Evolutionary conservation across 805 yeast species (phyloP).

Genomic region (Zygoascus tannicola): DNA sequence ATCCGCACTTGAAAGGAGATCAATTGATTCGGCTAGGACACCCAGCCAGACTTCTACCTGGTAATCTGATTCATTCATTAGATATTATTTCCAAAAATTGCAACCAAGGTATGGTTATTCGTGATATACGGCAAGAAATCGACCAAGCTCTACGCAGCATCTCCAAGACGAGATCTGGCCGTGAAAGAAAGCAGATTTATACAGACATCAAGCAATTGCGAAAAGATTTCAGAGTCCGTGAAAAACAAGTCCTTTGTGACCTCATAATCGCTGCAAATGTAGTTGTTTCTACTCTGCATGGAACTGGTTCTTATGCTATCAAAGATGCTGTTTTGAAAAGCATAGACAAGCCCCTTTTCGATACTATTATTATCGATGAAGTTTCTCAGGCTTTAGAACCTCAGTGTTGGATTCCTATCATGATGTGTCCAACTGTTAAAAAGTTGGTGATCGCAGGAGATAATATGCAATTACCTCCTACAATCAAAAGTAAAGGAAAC

Average conservation of each 20-base stretch:
- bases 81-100: conserved; percentile 58
- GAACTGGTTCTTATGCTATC: conserved; percentile 68
- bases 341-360: conserved; percentile 40
- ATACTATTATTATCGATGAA: conserved; percentile 84
- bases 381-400: conserved; percentile 93
- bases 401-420: conserved; percentile 90
- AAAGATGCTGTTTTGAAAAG: conserved; percentile 33
- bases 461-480: conserved; percentile 85
- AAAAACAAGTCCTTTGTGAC: conserved; percentile 50
- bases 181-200: conserved; percentile 60
- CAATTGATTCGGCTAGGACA: conserved; percentile 80
- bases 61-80: conserved; percentile 60
- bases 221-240: conserved; percentile 60
- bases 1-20: conserved; percentile 34
- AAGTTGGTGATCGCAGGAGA: conserved; percentile 84
- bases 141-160: conserved; percentile 43
- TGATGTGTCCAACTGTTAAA: conserved; percentile 48
- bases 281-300: conserved; percentile 78
- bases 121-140: conserved; percentile 65
- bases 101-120: conserved; percentile 50
- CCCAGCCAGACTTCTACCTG: conserved; percentile 71
- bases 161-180: conserved; percentile 50
- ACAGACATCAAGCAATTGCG: conserved; percentile 56
- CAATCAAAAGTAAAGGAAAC: conserved; percentile 48
- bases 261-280: conserved; percentile 55